Conservation (phyloP, 305 asterid genomes). For the Fraxinus angustifolia region DNA sequence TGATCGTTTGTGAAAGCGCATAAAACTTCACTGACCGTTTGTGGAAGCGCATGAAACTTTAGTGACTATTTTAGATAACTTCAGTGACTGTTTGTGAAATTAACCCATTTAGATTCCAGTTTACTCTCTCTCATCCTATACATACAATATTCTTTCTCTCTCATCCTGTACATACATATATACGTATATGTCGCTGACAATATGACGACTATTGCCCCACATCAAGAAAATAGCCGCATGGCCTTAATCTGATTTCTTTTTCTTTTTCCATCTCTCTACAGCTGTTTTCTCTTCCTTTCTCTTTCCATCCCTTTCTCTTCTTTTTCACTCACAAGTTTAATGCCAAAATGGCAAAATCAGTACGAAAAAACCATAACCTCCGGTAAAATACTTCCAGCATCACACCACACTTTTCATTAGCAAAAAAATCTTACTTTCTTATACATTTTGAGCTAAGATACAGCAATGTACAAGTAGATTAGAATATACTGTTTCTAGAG, state of each 20-base stretch:
- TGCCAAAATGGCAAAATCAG: not conserved
- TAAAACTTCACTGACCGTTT: too few relatives aligned
- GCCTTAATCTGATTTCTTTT: not conserved
- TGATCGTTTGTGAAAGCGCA: too few relatives aligned
- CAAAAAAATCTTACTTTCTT: slow-evolving; percentile 20
- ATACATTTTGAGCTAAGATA: not conserved
- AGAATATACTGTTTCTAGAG: slow-evolving; percentile 37
- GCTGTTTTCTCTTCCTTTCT: slow-evolving; percentile 22
- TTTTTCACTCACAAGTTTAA: slow-evolving; percentile 23
- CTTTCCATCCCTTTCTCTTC: slow-evolving; percentile 6
- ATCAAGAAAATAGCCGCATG: not conserved
- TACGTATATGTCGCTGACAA: slow-evolving; percentile 7
- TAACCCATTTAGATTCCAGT: not conserved
- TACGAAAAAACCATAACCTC: slow-evolving; percentile 1
- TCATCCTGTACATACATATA: not conserved
- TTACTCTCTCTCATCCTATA: not conserved
- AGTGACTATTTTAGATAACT: too few relatives aligned
- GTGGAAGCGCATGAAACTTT: too few relatives aligned
- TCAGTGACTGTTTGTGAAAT: too few relatives aligned
- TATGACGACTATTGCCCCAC: slow-evolving; percentile 20
- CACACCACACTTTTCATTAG: not conserved
- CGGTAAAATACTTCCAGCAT: not conserved
- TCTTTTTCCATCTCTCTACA: slow-evolving; percentile 3
- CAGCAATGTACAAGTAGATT: slow-evolving; percentile 15
- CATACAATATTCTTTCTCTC: not conserved